These are phyloP conservation scores for Exophiala phaeomuriformis DNA, from an alignment of 2,329 filamentous ascomycete species.

Conservation along the genomic window DNA sequence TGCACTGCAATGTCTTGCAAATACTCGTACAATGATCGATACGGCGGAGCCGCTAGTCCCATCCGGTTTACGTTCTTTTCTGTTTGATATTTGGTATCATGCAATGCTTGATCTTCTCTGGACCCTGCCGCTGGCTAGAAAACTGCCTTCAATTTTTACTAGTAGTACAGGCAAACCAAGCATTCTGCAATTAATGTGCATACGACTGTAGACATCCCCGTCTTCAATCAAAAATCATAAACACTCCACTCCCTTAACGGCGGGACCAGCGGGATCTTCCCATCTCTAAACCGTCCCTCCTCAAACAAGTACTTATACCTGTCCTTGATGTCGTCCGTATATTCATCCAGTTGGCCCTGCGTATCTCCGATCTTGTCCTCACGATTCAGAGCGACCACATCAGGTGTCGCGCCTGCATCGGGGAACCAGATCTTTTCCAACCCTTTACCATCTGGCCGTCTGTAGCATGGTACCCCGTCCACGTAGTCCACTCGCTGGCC, in stretches of 20 bases:
- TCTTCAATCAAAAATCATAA: conserved; percentile 57
- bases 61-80: too few species aligned
- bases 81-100: too few species aligned
- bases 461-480: conserved; percentile 38
- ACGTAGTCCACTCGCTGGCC: conserved; percentile 54
- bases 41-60: too few species aligned
- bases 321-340: conserved; percentile 51
- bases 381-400: conserved; percentile 36
- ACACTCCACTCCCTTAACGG: conserved; percentile 68
- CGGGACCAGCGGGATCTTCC: conserved; percentile 67
- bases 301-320: conserved; percentile 59
- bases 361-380: conserved; percentile 45
- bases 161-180: too few species aligned
- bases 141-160: too few species aligned
- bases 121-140: too few species aligned
- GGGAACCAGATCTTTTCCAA: conserved; percentile 67
- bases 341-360: conserved; percentile 44
- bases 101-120: too few species aligned
- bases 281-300: conserved; percentile 60
- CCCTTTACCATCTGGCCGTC: conserved; percentile 48
- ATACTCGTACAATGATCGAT: too few species aligned
- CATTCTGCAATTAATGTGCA: too few species aligned
- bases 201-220: not conserved
- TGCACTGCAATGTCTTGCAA: too few species aligned
- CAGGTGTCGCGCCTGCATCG: conserved; percentile 51